These are phyloP conservation scores for Acacia crassicarpa DNA, from an alignment of 306 rosid species.

Conservation along the genomic window DNA sequence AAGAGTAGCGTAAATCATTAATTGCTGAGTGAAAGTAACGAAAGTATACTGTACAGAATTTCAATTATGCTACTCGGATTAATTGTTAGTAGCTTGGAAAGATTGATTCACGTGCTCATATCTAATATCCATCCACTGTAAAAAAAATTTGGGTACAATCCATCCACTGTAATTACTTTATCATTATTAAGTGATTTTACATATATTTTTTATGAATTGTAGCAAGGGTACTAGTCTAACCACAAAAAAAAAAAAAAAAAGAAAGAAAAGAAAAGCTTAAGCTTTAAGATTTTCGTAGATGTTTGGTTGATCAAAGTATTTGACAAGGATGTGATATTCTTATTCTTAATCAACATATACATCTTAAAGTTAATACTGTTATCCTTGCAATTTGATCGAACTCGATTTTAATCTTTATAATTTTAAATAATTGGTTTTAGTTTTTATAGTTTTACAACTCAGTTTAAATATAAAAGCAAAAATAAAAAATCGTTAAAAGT, in stretches of 20 bases:
- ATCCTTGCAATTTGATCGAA: no score
- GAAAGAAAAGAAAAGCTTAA: background rate
- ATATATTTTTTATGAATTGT: background rate
- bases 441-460: no score
- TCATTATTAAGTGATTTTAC: background rate
- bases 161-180: background rate
- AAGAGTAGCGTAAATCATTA: no score
- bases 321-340: background rate
- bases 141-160: no score
- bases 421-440: no score
- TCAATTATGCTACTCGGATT: no score
- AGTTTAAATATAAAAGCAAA: no score
- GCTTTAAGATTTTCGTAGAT: background rate
- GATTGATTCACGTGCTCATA: background rate
- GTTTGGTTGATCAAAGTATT: background rate
- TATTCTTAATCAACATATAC: no score
- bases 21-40: background rate
- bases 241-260: no score
- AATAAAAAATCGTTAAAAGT: no score
- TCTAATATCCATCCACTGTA: background rate
- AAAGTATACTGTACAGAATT: background rate
- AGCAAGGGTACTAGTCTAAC: background rate
- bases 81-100: background rate
- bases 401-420: no score
- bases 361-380: no score